These are phyloP conservation scores for Kwoniella sp. DNA, from an alignment of 768 basidiomycete species.

Conservation along the genomic window DNA sequence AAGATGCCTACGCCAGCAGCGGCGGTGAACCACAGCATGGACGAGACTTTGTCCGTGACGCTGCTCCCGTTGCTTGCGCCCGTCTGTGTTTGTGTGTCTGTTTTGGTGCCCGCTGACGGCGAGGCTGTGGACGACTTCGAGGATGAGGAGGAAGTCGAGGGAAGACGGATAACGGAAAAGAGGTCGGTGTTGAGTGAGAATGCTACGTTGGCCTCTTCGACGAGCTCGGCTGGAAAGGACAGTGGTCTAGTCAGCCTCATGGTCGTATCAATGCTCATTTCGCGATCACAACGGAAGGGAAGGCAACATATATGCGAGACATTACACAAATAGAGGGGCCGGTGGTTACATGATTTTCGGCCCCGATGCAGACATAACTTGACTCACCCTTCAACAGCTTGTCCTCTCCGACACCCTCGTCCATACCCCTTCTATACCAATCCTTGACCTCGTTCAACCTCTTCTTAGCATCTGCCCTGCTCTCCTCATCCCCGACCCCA, in stretches of 20 bases:
- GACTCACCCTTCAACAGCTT: slow-evolving; percentile 46
- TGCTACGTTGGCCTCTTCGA: slow-evolving; percentile 50
- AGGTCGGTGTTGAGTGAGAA: slow-evolving; percentile 48
- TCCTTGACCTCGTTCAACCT: slow-evolving; percentile 71
- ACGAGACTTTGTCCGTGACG: slow-evolving; percentile 11
- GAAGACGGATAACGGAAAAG: slow-evolving; percentile 40
- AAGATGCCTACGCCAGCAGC: slow-evolving; percentile 17
- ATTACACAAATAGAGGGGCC: too few relatives aligned
- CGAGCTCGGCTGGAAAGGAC: slow-evolving; percentile 28
- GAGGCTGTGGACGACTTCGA: neutral
- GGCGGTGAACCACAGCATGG: slow-evolving; percentile 9
- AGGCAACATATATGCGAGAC: too few relatives aligned
- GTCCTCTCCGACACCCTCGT: slow-evolving; percentile 48
- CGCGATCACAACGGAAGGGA: too few relatives aligned
- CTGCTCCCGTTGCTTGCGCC: neutral
- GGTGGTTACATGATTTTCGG: too few relatives aligned
- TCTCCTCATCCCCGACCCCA: slow-evolving; percentile 56
- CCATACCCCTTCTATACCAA: slow-evolving; percentile 56
- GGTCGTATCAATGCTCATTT: neutral
- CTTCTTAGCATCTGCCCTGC: slow-evolving; percentile 40
- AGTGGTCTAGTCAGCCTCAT: too few relatives aligned
- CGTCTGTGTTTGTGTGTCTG: neutral
- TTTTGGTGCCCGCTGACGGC: neutral
- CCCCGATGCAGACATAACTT: too few relatives aligned
- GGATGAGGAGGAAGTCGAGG: slow-evolving; percentile 10